These are phyloP conservation scores for Carpinus viminea DNA, from an alignment of 306 rosid genomes.

Conservation along the genomic window DNA sequence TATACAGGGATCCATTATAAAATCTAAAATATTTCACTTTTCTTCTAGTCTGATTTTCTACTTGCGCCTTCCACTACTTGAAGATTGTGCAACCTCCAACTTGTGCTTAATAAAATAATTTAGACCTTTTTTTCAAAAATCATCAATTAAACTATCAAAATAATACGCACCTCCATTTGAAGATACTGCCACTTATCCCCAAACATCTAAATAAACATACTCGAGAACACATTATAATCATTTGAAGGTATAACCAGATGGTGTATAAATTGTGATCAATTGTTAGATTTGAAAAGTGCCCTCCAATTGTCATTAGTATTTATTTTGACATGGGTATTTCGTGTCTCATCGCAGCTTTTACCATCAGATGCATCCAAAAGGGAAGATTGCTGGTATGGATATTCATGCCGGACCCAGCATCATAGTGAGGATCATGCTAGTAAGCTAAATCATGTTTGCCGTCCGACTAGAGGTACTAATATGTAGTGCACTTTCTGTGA, in stretches of 20 bases:
- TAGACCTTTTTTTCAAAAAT: no score
- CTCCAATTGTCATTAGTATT: not conserved
- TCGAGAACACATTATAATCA: not conserved
- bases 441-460: slow-evolving; percentile 84
- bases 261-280: no score
- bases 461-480: slow-evolving; percentile 61
- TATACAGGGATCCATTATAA: no score
- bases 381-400: slow-evolving; percentile 98
- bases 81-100: no score
- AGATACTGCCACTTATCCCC: no score
- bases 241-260: not conserved
- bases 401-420: slow-evolving; percentile 87
- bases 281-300: not conserved
- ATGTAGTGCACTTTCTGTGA: slow-evolving; percentile 16
- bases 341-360: slow-evolving; percentile 32
- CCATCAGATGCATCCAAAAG: slow-evolving; percentile 59
- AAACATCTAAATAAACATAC: no score
- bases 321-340: slow-evolving; percentile 12
- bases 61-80: no score
- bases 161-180: no score
- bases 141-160: no score
- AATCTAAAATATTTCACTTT: no score
- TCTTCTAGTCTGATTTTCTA: no score
- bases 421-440: slow-evolving; percentile 79
- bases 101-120: no score